These are phyloP conservation scores for Kodamaea sp. DNA, from an alignment of 1,139 yeast genomes.

Conservation along the genomic window DNA sequence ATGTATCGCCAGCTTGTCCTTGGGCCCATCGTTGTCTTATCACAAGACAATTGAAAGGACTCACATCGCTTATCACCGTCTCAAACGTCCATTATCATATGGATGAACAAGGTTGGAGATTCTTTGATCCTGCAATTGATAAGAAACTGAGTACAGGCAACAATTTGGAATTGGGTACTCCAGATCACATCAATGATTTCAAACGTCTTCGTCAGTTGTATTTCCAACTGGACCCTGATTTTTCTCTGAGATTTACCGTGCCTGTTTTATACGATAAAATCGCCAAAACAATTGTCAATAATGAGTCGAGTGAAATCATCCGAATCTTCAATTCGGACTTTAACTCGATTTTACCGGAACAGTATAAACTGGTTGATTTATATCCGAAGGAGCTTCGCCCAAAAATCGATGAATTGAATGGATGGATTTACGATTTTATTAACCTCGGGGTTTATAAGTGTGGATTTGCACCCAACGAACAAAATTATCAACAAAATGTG, in stretches of 20 bases:
- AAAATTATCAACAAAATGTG: constrained; percentile 75
- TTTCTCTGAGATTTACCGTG: constrained; percentile 80
- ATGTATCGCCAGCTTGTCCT: constrained; percentile 87
- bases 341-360: constrained; percentile 33
- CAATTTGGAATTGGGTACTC: constrained; percentile 51
- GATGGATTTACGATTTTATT: constrained; percentile 81
- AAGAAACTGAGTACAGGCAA: constrained; percentile 17
- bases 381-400: constrained; percentile 55
- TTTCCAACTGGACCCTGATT: constrained; percentile 69
- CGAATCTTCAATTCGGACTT: constrained; percentile 78
- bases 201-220: constrained; percentile 67
- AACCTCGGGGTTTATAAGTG: constrained; percentile 94
- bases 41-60: constrained; percentile 73
- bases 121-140: constrained; percentile 36
- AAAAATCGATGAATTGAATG: constrained; percentile 72
- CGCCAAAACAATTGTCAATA: constrained; percentile 76
- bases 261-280: constrained; percentile 92
- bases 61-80: constrained; percentile 56
- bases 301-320: constrained; percentile 85
- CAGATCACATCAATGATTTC: constrained; percentile 61
- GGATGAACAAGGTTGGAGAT: constrained; percentile 87
- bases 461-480: constrained; percentile 85
- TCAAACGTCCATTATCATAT: constrained; percentile 87
- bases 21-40: constrained; percentile 92
- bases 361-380: constrained; percentile 51